These are phyloP conservation scores for Nemophila menziesii DNA, from an alignment of 257 asterid genomes.

Conservation along the genomic window DNA sequence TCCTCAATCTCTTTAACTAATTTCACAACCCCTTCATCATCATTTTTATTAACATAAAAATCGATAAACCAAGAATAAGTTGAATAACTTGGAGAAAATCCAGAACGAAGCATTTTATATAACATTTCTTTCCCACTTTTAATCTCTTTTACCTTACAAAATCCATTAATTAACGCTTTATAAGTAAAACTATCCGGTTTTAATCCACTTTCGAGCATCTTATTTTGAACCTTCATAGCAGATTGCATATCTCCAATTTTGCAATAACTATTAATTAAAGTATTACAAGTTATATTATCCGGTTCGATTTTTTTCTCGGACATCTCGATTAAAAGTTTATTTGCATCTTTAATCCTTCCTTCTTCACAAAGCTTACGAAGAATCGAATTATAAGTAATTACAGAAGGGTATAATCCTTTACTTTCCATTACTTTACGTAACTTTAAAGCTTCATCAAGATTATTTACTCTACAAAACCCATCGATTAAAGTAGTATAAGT, in stretches of 20 bases:
- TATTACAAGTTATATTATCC: conserved; percentile 70
- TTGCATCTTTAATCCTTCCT: conserved; percentile 60
- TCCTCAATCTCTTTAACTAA: conserved; percentile 50
- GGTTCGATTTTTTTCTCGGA: conserved; percentile 51
- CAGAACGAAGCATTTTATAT: conserved; percentile 48
- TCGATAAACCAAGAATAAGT: conserved; percentile 68
- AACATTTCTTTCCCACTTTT: conserved; percentile 47
- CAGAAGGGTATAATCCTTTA: conserved; percentile 49
- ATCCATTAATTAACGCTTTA: conserved; percentile 75
- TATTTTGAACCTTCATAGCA: conserved; percentile 47
- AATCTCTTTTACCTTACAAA: conserved; percentile 45
- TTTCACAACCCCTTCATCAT: conserved; percentile 39
- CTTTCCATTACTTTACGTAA: conserved; percentile 53
- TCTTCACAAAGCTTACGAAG: conserved; percentile 70
- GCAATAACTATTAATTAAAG: conserved; percentile 76
- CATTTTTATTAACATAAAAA: conserved; percentile 30
- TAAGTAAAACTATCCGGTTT: conserved; percentile 65
- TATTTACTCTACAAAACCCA: conserved; percentile 66
- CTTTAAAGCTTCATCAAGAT: conserved; percentile 45
- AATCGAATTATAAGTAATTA: conserved; percentile 73
- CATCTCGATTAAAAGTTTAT: conserved; percentile 57
- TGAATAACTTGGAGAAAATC: conserved; percentile 47
- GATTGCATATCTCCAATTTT: conserved; percentile 77
- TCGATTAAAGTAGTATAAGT: conserved; percentile 80
- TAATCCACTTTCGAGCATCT: conserved; percentile 71